Base-by-base conservation (phyloP, 2,329 filamentous ascomycete genomes). In the Aspergillus ibericus region DNA sequence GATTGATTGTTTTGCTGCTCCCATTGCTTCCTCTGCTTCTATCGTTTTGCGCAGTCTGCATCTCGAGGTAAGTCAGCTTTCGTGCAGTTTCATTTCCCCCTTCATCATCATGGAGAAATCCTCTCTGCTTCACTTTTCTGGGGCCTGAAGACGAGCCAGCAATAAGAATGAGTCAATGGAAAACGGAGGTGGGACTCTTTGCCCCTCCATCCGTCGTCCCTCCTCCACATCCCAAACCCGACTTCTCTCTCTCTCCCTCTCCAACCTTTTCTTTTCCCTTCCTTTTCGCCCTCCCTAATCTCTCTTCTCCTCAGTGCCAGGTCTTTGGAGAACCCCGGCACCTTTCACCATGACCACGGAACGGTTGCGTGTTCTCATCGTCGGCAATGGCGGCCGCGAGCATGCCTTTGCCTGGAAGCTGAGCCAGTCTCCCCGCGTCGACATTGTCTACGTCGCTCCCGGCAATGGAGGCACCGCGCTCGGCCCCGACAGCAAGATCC, bases 361-460 rank as follows among this genome's bases (percentile, higher is more conserved):
- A 71, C 73, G 73, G 64, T 82, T 92, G 63, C 85, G 87, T 67
- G 83, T 97, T 67, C 87, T 98, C 63, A 87, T 98, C 63, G 87
- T 98, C 65, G 93, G 95, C 70, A 96, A 93, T 73, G 95, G 95
- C 66, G 95, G 93, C 68, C 88, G 95, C 69, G 95, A 99, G 79
- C 92, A 98, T 78, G 91, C 93, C 48, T 84, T 97, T 63, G 92
- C 93, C 42, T 98, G 93, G 93, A 97, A 96, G 79, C 82, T 98
- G 62, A 86, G 88, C 71, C 89, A 96, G 75, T 96, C 92, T 15
- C 82, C 88, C 42, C 83, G 83, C 47, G 91, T 96, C 61, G 86
- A 91, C 69, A 83, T 87, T 67, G 93, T 98, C 58, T 80, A 77
- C 63, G 81, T 85, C 58, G 83, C 83, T 56, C 84, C 84, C 59